Conservation (phyloP, 2,329 filamentous ascomycete genomes). For the Paecilomyces formosus region DNA sequence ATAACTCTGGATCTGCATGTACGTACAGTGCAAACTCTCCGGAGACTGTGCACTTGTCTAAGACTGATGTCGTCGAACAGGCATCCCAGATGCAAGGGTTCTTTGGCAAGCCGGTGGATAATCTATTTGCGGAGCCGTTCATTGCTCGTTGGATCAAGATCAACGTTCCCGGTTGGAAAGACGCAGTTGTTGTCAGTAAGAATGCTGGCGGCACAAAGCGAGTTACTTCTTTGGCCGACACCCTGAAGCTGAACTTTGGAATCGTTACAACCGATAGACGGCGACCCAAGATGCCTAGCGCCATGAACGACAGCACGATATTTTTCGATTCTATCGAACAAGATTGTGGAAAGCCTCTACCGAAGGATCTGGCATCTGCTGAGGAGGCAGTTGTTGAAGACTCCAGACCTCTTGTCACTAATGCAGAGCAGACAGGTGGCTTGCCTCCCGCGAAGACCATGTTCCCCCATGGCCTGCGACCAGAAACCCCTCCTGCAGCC, state of each 20-base stretch:
- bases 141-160: conserved; percentile 92
- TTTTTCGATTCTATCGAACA: conserved; percentile 57
- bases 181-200: conserved; percentile 95
- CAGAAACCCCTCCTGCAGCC: conserved; percentile 29
- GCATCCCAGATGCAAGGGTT: conserved; percentile 99
- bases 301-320: conserved; percentile 73
- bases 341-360: conserved; percentile 12
- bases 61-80: conserved; percentile 19
- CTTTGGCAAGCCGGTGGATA: conserved; percentile 96
- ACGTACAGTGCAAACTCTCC: conserved; percentile 20
- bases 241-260: conserved; percentile 93
- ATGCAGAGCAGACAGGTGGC: not conserved
- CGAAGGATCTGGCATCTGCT: not conserved
- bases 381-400: conserved; percentile 20
- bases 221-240: conserved; percentile 91
- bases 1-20: conserved; percentile 93
- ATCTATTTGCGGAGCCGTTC: conserved; percentile 89
- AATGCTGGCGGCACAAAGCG: conserved; percentile 96
- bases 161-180: conserved; percentile 76
- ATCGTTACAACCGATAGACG: conserved; percentile 65
- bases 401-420: not conserved
- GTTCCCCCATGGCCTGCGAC: conserved; percentile 23
- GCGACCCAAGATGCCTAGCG: conserved; percentile 41
- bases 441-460: conserved; percentile 2
- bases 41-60: not conserved